Conservation (phyloP, 2,329 filamentous ascomycete genomes). For the Fusarium sp. region DNA sequence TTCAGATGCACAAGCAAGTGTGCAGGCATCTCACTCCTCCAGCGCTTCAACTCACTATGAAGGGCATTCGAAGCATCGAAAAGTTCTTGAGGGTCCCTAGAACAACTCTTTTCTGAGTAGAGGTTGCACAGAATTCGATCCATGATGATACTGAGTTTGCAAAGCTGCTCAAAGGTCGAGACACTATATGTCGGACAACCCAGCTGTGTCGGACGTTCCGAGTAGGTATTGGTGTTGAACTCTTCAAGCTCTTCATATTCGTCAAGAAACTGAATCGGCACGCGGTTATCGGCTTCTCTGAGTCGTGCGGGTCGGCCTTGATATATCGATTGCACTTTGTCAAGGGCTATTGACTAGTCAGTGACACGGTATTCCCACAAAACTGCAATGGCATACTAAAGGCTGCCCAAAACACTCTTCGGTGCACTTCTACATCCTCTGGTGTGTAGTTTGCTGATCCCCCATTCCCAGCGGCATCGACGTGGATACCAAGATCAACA, state of each 20-base stretch:
- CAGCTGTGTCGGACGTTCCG: slow-evolving; percentile 39
- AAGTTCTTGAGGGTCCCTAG: slow-evolving; percentile 44
- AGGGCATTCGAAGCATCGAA: slow-evolving; percentile 48
- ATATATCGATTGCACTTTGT: slow-evolving; percentile 66
- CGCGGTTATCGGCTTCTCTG: slow-evolving; percentile 56
- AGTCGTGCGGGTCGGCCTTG: slow-evolving; percentile 62
- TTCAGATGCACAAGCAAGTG: slow-evolving; percentile 46
- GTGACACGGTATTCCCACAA: rapidly evolving
- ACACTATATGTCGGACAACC: slow-evolving; percentile 54
- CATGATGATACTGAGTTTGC: slow-evolving; percentile 59
- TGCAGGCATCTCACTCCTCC: slow-evolving; percentile 53
- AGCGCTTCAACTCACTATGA: slow-evolving; percentile 53
- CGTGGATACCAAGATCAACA: slow-evolving; percentile 17
- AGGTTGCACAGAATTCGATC: slow-evolving; percentile 57
- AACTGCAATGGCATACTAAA: slow-evolving; percentile 11
- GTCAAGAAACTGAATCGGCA: slow-evolving; percentile 60
- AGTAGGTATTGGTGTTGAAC: slow-evolving; percentile 57
- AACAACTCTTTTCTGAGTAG: slow-evolving; percentile 53
- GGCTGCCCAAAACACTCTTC: slow-evolving; percentile 50
- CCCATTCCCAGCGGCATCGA: neutral
- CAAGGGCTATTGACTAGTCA: neutral
- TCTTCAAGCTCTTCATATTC: slow-evolving; percentile 63
- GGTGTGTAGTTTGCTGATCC: slow-evolving; percentile 43
- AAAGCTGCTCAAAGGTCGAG: slow-evolving; percentile 55
- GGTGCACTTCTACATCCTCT: slow-evolving; percentile 58